Percentiles rank a stretch among this genome's conserved stretches.
These are phyloP conservation scores for Hippophae rhamnoides DNA, from an alignment of 306 rosid species.

Conservation along the genomic window DNA sequence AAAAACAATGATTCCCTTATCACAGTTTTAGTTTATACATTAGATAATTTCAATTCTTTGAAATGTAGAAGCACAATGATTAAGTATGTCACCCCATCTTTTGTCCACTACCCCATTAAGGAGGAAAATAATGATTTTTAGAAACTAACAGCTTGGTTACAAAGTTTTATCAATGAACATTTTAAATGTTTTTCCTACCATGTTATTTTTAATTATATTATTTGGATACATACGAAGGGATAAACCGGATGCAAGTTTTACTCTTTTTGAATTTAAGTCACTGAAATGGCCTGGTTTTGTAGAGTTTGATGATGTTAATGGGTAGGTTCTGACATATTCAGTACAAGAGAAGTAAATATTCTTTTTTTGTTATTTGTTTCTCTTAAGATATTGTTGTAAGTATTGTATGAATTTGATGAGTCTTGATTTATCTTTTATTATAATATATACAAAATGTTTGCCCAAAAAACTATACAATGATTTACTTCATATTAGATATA, in stretches of 20 bases:
- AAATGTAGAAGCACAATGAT: slow-evolving; percentile 87
- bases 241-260: slow-evolving; percentile 5
- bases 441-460: slow-evolving; percentile 85
- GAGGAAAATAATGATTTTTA: not conserved
- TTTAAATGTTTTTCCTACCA: too few species aligned
- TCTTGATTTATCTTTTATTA: slow-evolving; percentile 12
- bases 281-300: too few species aligned
- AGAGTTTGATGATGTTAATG: slow-evolving; percentile 56
- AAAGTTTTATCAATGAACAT: not conserved
- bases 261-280: too few species aligned
- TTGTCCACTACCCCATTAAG: not conserved
- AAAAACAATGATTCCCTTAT: slow-evolving; percentile 89
- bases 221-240: slow-evolving; percentile 74
- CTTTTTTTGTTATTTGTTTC: not conserved
- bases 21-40: slow-evolving; percentile 66
- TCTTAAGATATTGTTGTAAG: slow-evolving; percentile 7
- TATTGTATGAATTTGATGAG: slow-evolving; percentile 17
- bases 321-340: slow-evolving; percentile 83
- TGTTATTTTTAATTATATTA: not conserved
- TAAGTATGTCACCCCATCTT: slow-evolving; percentile 38
- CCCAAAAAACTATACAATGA: slow-evolving; percentile 78
- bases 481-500: slow-evolving; percentile 81
- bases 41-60: slow-evolving; percentile 34
- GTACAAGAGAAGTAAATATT: slow-evolving; percentile 64
- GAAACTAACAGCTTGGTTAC: not conserved